A percentile compares a stretch with the other conserved stretches of the same genome.
Conservation (phyloP, 768 basidiomycete species). For the Trametes villosa region DNA sequence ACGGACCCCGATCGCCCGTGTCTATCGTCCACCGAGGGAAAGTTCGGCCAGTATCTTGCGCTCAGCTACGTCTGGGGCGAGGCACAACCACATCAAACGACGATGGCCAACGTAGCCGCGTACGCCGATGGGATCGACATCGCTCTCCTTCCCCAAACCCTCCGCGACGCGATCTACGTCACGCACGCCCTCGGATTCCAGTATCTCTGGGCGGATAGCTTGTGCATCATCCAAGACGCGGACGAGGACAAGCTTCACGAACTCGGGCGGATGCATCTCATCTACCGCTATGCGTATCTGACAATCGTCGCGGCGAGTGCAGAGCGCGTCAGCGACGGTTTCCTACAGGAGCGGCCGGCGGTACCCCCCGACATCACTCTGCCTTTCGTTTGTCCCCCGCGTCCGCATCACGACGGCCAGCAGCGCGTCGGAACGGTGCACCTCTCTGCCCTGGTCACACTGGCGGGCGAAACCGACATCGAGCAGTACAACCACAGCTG, state of each 20-base stretch:
- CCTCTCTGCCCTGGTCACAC: neutral
- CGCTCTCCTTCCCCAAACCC: conserved; percentile 5
- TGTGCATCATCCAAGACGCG: conserved; percentile 21
- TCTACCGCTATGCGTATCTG: conserved; percentile 10
- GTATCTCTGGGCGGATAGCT: conserved; percentile 20
- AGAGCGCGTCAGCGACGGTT: conserved; percentile 2
- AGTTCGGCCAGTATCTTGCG: conserved; percentile 2
- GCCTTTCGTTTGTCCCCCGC: conserved; percentile 7
- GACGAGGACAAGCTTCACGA: conserved; percentile 13
- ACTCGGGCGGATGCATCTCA: conserved; percentile 1
- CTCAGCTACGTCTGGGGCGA: conserved; percentile 20
- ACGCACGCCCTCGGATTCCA: conserved; percentile 9
- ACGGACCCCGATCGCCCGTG: conserved; percentile 1
- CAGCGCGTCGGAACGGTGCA: conserved; percentile 5
- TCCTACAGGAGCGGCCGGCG: conserved; percentile 8
- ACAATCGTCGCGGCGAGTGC: conserved; percentile 20
- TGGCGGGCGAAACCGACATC: neutral
- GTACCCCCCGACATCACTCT: neutral
- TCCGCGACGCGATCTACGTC: conserved; percentile 11
- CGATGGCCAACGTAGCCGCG: conserved; percentile 5
- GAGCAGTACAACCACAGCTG: conserved; percentile 2
- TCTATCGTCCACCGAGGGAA: neutral
- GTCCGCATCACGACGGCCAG: neutral
- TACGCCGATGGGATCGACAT: conserved; percentile 5
- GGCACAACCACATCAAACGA: neutral